These are phyloP conservation scores for Tulasnella sp. DNA, from an alignment of 768 basidiomycete genomes.

Conservation along the genomic window DNA sequence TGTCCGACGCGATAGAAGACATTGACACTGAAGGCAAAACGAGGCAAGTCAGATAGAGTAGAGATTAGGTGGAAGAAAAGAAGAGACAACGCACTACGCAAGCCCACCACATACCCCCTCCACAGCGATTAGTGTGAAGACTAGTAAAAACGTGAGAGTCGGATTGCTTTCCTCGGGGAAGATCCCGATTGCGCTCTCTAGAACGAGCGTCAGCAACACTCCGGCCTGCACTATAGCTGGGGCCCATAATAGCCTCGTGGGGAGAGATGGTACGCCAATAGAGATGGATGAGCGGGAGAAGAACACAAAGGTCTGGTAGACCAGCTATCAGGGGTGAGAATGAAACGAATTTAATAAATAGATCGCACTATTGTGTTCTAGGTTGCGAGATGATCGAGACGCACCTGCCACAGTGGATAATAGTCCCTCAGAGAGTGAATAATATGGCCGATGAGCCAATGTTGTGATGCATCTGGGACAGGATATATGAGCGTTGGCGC, in stretches of 20 bases:
- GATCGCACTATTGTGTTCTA: too few species aligned
- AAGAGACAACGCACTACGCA: constrained; percentile 74
- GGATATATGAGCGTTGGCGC: constrained; percentile 84
- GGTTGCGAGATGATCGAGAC: too few species aligned
- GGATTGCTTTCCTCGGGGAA: constrained; percentile 39
- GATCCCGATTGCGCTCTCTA: constrained; percentile 59
- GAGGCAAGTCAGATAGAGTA: background rate
- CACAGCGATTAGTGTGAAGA: constrained; percentile 67
- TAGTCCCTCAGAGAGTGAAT: constrained; percentile 83
- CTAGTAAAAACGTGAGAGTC: constrained; percentile 40
- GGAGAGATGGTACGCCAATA: constrained; percentile 69
- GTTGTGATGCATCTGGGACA: constrained; percentile 49
- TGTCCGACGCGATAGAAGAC: constrained; percentile 78
- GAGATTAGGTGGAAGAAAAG: constrained; percentile 16
- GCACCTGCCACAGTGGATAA: constrained; percentile 89
- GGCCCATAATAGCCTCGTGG: constrained; percentile 50
- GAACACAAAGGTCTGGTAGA: constrained; percentile 87
- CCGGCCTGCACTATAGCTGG: constrained; percentile 65
- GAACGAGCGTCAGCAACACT: constrained; percentile 50
- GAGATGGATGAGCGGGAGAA: constrained; percentile 86
- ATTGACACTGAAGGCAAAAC: constrained; percentile 51
- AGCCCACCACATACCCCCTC: constrained; percentile 91
- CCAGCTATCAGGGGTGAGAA: constrained; percentile 37
- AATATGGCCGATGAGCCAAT: constrained; percentile 58
- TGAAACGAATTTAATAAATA: too few species aligned